These are phyloP conservation scores for Pseudogymnoascus sp. DNA, from an alignment of 2,329 filamentous ascomycete genomes.

Conservation along the genomic window DNA sequence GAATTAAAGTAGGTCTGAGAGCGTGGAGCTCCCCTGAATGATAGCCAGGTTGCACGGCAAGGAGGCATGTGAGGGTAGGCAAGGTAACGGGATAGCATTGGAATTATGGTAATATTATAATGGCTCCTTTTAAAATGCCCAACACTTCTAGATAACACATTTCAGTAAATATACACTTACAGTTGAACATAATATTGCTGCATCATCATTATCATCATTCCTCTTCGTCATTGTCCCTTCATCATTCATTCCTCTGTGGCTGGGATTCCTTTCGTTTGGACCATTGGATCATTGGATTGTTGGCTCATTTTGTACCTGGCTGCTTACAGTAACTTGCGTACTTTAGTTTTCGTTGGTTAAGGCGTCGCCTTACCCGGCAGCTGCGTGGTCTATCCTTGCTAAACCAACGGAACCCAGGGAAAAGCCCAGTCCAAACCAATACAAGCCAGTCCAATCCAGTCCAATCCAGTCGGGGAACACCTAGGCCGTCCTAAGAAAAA, in stretches of 20 bases:
- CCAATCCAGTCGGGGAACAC: not conserved
- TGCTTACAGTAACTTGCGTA: not conserved
- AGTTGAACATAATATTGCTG: not conserved
- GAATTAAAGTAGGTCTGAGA: constrained; percentile 4
- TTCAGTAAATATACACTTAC: not conserved
- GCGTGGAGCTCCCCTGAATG: not conserved
- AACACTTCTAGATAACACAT: not conserved
- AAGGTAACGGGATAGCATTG: not conserved
- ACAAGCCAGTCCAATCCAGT: no score
- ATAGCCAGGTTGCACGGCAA: not conserved
- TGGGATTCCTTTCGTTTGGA: not conserved
- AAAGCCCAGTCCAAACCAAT: not conserved
- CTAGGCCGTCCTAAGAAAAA: not conserved
- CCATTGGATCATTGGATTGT: not conserved
- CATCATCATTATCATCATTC: not conserved
- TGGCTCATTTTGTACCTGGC: not conserved
- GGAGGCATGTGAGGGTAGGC: not conserved
- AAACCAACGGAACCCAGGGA: not conserved
- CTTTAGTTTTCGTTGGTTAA: not conserved
- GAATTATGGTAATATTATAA: not conserved
- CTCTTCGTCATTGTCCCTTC: not conserved
- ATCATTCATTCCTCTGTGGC: not conserved
- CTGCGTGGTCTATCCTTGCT: not conserved
- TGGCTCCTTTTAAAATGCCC: not conserved
- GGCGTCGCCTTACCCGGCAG: not conserved